A percentile compares a stretch with the other conserved stretches of the same genome.
phyloP scores from a whole-genome alignment of 2,329 filamentous ascomycete genomes.

The Pyrenophora seminiperda region DNA sequence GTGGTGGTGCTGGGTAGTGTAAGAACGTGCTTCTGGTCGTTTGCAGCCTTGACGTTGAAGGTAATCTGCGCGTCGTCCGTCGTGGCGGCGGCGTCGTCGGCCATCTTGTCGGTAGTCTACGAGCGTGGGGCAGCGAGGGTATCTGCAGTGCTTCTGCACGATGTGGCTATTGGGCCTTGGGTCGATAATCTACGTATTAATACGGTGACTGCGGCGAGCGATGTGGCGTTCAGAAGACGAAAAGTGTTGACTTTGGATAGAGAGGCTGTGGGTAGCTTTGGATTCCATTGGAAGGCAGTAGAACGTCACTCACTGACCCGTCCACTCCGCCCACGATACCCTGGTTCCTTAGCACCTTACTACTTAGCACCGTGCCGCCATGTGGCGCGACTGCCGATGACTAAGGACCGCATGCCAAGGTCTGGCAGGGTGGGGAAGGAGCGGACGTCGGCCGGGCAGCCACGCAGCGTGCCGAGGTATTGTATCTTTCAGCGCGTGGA shows the following conservation, averaged over 20 bases:
- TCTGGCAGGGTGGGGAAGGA: slow-evolving; percentile 4
- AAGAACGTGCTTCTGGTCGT: slow-evolving; percentile 81
- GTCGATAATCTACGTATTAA: slow-evolving; percentile 3
- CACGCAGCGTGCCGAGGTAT: slow-evolving; percentile 17
- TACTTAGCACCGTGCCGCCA: slow-evolving; percentile 5
- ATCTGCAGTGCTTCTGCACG: neutral
- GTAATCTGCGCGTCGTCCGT: slow-evolving; percentile 77
- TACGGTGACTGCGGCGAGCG: slow-evolving; percentile 3
- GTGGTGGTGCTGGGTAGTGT: slow-evolving; percentile 78
- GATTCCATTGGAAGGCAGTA: slow-evolving; percentile 36
- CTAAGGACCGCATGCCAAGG: slow-evolving; percentile 4
- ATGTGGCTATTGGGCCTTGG: neutral
- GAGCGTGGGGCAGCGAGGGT: slow-evolving; percentile 15
- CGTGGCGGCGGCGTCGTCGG: slow-evolving; percentile 62
- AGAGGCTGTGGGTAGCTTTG: slow-evolving; percentile 15
- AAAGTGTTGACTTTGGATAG: slow-evolving; percentile 5
- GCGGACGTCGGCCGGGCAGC: slow-evolving; percentile 4
- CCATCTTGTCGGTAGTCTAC: slow-evolving; percentile 56
- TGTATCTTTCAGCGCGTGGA: slow-evolving; percentile 4
- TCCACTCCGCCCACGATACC: slow-evolving; percentile 10
- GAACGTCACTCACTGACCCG: slow-evolving; percentile 36
- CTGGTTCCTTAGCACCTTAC: slow-evolving; percentile 26
- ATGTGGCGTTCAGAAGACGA: slow-evolving; percentile 11
- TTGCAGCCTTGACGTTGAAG: slow-evolving; percentile 98
- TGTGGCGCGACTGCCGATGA: slow-evolving; percentile 9